These are phyloP conservation scores for Gossypium laxum DNA, from an alignment of 441 rosid genomes.

Conservation along the genomic window DNA sequence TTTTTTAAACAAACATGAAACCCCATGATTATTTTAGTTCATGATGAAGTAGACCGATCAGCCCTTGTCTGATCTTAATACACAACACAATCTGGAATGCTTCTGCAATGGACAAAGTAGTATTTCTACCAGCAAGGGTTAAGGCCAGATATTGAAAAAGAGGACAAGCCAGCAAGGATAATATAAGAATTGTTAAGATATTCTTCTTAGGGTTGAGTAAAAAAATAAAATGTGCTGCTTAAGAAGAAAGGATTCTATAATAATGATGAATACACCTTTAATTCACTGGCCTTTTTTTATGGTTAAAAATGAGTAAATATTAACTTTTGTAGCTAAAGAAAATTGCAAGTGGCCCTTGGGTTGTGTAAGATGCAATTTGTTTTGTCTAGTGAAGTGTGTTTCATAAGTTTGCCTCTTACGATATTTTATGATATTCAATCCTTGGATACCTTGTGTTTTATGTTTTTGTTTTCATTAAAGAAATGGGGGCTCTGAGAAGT, in stretches of 20 bases:
- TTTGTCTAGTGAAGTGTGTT: slow-evolving; percentile 15
- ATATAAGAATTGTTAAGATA: neutral
- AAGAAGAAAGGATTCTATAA: slow-evolving; percentile 11
- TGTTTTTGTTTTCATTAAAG: neutral
- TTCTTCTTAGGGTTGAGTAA: slow-evolving; percentile 14
- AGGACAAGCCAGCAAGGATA: neutral
- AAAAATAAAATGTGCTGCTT: slow-evolving; percentile 9
- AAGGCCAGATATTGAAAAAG: neutral
- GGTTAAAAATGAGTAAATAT: neutral
- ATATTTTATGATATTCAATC: neutral
- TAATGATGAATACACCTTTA: slow-evolving; percentile 10
- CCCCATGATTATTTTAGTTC: neutral
- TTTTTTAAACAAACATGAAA: neutral
- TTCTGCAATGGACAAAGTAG: slow-evolving; percentile 10
- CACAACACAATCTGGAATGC: neutral
- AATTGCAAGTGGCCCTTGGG: slow-evolving; percentile 6
- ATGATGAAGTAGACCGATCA: neutral
- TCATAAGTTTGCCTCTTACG: neutral
- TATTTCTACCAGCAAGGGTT: neutral
- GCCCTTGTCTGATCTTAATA: slow-evolving; percentile 2
- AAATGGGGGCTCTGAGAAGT: neutral
- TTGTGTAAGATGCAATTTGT: slow-evolving; percentile 10
- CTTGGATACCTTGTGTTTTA: slow-evolving; percentile 1
- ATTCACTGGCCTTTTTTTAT: slow-evolving; percentile 12
- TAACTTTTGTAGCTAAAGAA: neutral